Conservation (phyloP, 371 early-diverging fungal genomes). For the Apophysomyces elegans region DNA sequence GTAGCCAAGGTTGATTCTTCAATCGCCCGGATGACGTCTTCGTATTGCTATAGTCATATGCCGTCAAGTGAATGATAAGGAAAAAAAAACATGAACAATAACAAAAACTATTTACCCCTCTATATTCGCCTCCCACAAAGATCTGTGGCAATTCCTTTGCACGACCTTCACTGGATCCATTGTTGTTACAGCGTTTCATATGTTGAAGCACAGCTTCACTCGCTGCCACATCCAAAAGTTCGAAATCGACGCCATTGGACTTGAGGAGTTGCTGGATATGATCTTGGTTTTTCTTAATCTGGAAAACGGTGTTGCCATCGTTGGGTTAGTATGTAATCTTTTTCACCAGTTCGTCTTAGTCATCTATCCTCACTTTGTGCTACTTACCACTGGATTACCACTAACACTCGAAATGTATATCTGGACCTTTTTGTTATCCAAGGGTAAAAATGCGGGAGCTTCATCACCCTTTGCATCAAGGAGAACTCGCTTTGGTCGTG, state of each 20-base stretch:
- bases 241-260: constrained; percentile 34
- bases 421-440: constrained; percentile 49
- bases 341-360: background rate
- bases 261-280: constrained; percentile 42
- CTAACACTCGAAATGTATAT: constrained; percentile 50
- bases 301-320: background rate
- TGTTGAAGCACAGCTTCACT: constrained; percentile 50
- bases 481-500: constrained; percentile 1
- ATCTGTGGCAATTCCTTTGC: constrained; percentile 45
- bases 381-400: constrained; percentile 41
- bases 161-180: constrained; percentile 32
- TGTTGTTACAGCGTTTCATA: constrained; percentile 45
- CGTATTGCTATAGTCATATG: constrained; percentile 25
- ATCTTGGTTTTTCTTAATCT: constrained; percentile 55
- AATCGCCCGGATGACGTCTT: constrained; percentile 30
- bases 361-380: background rate
- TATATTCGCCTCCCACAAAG: constrained; percentile 48
- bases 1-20: constrained; percentile 26
- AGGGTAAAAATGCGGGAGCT: constrained; percentile 40
- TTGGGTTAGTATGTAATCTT: background rate
- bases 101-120: constrained; percentile 31
- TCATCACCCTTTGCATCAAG: constrained; percentile 13
- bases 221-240: constrained; percentile 47
- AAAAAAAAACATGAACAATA: background rate
- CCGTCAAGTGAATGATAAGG: background rate